Conservation (phyloP, 1,284 basidiomycete species). For the Kalmanozyma brasiliensis region DNA sequence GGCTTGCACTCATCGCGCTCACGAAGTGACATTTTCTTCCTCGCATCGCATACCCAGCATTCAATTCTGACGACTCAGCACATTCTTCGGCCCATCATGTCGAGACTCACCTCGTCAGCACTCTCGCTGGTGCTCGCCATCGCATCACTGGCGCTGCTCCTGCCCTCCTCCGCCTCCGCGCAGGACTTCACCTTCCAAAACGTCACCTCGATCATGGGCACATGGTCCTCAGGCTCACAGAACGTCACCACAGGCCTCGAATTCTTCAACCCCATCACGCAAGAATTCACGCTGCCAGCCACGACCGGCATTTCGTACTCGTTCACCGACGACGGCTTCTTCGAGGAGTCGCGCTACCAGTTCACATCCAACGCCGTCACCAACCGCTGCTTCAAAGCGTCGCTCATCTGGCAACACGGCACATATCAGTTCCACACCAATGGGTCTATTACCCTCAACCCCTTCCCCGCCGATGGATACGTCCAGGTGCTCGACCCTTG, state of each 20-base stretch:
- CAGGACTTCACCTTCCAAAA: constrained; percentile 28
- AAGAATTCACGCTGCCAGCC: constrained; percentile 57
- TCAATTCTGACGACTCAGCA: background rate
- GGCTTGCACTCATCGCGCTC: too few relatives aligned
- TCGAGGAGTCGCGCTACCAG: constrained; percentile 56
- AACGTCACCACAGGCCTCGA: constrained; percentile 60
- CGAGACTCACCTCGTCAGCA: constrained; percentile 6
- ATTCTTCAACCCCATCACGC: constrained; percentile 65
- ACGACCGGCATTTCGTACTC: constrained; percentile 62
- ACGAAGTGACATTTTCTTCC: background rate
- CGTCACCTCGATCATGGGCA: constrained; percentile 52
- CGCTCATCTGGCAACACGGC: constrained; percentile 66
- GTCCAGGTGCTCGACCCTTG: constrained; percentile 60
- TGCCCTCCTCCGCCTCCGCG: constrained; percentile 5
- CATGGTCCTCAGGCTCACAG: constrained; percentile 62
- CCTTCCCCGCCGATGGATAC: constrained; percentile 60
- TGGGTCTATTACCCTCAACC: constrained; percentile 51
- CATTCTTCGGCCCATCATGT: constrained; percentile 1
- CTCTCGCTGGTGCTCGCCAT: constrained; percentile 16
- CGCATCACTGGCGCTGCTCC: constrained; percentile 3
- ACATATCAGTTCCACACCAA: constrained; percentile 60
- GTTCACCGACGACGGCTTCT: constrained; percentile 63
- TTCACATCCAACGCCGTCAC: constrained; percentile 55
- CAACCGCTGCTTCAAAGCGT: constrained; percentile 62
- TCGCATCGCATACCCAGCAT: background rate